A percentile compares a stretch with the other conserved stretches of the same genome.
Evolutionary conservation across 495 filamentous ascomycete genomes (phyloP).

Genomic region (Penicillium cataractarum): DNA sequence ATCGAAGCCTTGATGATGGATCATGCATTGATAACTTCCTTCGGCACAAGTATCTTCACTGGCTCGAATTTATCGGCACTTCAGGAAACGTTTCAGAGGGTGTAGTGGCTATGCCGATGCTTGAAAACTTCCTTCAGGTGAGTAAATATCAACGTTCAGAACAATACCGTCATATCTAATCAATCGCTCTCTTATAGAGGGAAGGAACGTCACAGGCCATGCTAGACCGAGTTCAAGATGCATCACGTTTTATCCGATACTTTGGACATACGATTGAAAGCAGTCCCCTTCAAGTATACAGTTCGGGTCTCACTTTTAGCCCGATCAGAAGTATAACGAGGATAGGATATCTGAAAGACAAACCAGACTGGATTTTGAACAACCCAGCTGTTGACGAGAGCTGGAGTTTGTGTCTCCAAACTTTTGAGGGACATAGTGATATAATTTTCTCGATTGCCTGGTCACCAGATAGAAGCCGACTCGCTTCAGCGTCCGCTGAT

Average conservation of each 20-base stretch:
- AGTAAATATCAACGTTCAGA: constrained; percentile 3
- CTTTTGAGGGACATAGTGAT: constrained; percentile 6
- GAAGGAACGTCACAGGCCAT: neutral
- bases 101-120: constrained; percentile 20
- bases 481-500: constrained; percentile 7
- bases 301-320: neutral
- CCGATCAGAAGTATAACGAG: neutral
- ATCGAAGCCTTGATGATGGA: constrained; percentile 13
- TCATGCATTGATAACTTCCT: constrained; percentile 25
- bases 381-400: neutral
- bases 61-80: constrained; percentile 42
- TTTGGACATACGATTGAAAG: constrained; percentile 30
- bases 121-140: constrained; percentile 17
- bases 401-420: constrained; percentile 23
- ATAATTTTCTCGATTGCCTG: neutral
- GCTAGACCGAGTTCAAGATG: constrained; percentile 32
- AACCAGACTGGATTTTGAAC: neutral
- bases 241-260: constrained; percentile 32
- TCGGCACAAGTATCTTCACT: constrained; percentile 34
- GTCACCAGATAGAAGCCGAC: constrained; percentile 5
- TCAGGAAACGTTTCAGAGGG: constrained; percentile 28
- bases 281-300: constrained; percentile 33
- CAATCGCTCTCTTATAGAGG: no score
- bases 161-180: neutral
- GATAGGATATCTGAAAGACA: neutral